Evolutionary conservation across 345 rosid species (phyloP), one percentile per base, ranked within the genome.

Genomic region (Corchorus capsularis): DNA sequence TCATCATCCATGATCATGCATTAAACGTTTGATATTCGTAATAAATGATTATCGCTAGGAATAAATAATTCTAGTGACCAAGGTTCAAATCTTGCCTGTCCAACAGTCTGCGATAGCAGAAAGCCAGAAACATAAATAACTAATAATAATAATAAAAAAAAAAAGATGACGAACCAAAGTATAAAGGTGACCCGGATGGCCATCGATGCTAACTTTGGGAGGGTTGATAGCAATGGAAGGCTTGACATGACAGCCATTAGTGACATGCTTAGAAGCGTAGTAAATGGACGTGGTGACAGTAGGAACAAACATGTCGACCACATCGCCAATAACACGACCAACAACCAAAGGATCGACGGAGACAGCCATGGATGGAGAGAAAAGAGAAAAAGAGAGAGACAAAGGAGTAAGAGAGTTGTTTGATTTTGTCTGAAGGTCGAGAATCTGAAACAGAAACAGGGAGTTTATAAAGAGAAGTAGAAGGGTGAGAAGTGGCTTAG

Each of bases 251-350:
- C 98, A 90, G 43, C 97, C 96, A 77, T 89, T 92, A 20, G 87
- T 85, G 78, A 94, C 89, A 72, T 94, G 97, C 80, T 89, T 94
- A 12, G 94, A 68, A 9, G 93, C 91, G 43, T 81, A 94, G 85
- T 84, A 79, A 55, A 87, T 92, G 50, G 88, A 86, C 93, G 90
- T 88, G 73, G 19, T 79, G 49, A 87, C 87, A 12, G 79, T 75
- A 1, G 98, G 98, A 19, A 89, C 85, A 72, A 94, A 94, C 96
- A 91, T 88, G 81, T 92, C 97, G 66, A 94, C 78, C 8, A 94
- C 97, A 69, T 94, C 98, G 1, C 97, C 98, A 16, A 94, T 92
- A 47, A 94, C 93, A 12, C 97, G 86, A 34, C 97, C 97, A 8
- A 94, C 93, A 11, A 94, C 91, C 22, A 90, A 85, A 66, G 98